These are phyloP conservation scores for Paulownia fortunei DNA, from an alignment of 257 asterid species.

Conservation along the genomic window DNA sequence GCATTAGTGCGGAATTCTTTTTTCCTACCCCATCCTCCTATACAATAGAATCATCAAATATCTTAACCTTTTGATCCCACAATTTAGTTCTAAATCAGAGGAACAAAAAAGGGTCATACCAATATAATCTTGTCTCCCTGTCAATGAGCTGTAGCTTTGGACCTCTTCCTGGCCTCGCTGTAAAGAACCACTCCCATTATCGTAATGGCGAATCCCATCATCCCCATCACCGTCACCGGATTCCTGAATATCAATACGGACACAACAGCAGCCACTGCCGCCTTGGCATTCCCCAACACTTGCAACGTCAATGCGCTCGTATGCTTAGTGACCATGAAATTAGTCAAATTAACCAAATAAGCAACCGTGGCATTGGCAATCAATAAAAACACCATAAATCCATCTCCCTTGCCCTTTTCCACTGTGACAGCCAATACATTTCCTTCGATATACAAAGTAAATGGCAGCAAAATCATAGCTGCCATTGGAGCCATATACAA, in stretches of 20 bases:
- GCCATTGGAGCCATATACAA: constrained; percentile 99
- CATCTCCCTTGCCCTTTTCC: constrained; percentile 70
- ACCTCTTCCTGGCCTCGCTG: constrained; percentile 94
- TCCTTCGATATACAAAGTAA: constrained; percentile 86
- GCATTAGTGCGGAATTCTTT: constrained; percentile 36
- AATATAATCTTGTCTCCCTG: constrained; percentile 21
- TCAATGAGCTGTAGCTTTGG: constrained; percentile 82
- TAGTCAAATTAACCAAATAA: constrained; percentile 85
- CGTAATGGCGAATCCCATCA: constrained; percentile 84
- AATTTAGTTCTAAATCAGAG: constrained; percentile 38
- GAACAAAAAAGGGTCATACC: constrained; percentile 34
- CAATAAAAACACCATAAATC: constrained; percentile 70
- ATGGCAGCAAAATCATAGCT: constrained; percentile 75
- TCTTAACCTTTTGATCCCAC: constrained; percentile 36
- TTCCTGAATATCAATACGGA: constrained; percentile 92
- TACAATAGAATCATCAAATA: constrained; percentile 50
- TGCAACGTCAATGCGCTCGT: constrained; percentile 93
- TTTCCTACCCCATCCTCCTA: constrained; percentile 52
- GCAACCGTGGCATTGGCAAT: constrained; percentile 85
- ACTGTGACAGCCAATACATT: constrained; percentile 67
- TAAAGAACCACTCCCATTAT: constrained; percentile 95
- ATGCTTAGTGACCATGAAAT: constrained; percentile 91
- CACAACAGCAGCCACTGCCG: constrained; percentile 93
- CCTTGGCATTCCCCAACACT: constrained; percentile 96
- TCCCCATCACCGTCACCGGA: constrained; percentile 96